These are phyloP conservation scores for Rosa lucieae DNA, from an alignment of 306 rosid genomes.

Conservation along the genomic window DNA sequence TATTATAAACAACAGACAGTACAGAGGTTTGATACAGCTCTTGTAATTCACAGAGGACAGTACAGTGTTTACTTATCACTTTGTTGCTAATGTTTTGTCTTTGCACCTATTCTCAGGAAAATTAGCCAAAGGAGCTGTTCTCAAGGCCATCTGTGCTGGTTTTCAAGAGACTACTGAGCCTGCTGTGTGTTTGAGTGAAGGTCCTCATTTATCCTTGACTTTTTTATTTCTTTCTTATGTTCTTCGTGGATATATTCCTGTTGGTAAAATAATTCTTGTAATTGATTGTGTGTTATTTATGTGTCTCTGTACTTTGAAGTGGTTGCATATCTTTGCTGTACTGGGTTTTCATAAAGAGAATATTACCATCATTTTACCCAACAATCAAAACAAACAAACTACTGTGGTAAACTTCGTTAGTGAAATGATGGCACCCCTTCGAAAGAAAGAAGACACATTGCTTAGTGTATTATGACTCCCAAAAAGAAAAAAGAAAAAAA, in stretches of 20 bases:
- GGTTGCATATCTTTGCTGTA: background rate
- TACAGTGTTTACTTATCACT: background rate
- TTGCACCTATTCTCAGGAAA: constrained; percentile 52
- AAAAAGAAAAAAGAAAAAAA: background rate
- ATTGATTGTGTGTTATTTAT: background rate
- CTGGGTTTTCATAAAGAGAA: background rate
- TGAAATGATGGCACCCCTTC: background rate
- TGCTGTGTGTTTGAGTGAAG: constrained; percentile 79
- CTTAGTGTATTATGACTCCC: background rate
- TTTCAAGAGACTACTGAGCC: constrained; percentile 94
- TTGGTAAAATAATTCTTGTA: background rate
- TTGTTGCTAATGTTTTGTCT: background rate
- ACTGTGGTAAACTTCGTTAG: background rate
- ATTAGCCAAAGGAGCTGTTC: constrained; percentile 81
- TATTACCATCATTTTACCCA: background rate
- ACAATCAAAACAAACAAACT: background rate
- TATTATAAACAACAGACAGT: constrained; percentile 86
- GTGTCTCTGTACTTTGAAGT: background rate
- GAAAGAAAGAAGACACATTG: background rate
- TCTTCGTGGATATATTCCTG: background rate
- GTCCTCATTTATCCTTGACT: constrained; percentile 36
- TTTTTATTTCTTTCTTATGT: background rate
- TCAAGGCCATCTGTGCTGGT: constrained; percentile 89
- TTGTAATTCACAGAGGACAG: background rate
- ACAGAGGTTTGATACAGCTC: constrained; percentile 58